Base-by-base conservation (phyloP, 2,329 filamentous ascomycete genomes). In the Fusarium sp. region DNA sequence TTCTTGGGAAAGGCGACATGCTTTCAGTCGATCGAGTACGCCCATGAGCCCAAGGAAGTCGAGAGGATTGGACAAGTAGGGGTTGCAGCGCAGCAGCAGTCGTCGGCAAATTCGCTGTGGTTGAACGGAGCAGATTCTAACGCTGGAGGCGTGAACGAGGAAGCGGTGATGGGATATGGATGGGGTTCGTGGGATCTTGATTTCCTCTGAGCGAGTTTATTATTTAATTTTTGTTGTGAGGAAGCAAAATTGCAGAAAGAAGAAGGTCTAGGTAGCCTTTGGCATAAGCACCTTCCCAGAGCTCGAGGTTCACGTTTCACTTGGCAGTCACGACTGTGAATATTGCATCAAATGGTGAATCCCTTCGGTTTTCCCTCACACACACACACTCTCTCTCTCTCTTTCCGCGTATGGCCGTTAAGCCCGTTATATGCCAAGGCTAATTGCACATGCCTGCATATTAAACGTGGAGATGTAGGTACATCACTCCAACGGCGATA, bases 151-250 rank as follows among this genome's bases (percentile, higher is more conserved):
- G 49, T 69, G 11, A 54, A 46, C 37, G 66, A 70, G 27, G 62
- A 65, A 33, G 44, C 54, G 4, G 60, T 68, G 19, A 37, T 70
- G 11, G 62, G 57, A 36, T 70, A 70, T 48, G 64, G 60, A 41
- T 70, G 68, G 68, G 59, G 64, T 19, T 66, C 64, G 5, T 70
- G 68, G 68, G 68, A 70, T 53, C 57, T 70, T 19, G 68, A 70
- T 56, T 70, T 69, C 49, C 63, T 70, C 25, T 25, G 23, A 25
- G 23, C 23, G 23, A 25, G 23, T 25, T 25, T 25, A 25, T 25
- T 25, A 25, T 8, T 25, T 25, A 7, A 8, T 25, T 25, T 25
- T 25, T 25, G 4, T 25, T 8, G 8, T 8, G 23, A 25, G 23
- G 8, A 25, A 7, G 23, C 4, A 25, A 25, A 25, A 25, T 25